These are phyloP conservation scores for Mortierella sp. DNA, from an alignment of 371 early-diverging fungal genomes.

Conservation along the genomic window DNA sequence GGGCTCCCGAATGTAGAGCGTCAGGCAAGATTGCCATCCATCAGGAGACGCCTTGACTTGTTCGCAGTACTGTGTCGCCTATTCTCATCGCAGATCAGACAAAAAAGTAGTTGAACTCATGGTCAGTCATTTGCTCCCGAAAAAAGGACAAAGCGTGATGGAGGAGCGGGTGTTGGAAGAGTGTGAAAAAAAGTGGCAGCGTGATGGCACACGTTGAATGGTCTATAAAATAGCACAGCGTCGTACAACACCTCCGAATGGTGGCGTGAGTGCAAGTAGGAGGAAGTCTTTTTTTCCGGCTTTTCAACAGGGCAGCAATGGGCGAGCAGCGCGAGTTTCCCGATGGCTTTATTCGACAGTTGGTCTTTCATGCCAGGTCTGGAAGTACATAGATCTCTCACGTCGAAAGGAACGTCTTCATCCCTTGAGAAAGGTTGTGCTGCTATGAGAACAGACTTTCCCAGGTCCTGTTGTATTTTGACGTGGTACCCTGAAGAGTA, in stretches of 20 bases:
- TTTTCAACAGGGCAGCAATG: slow-evolving; percentile 2
- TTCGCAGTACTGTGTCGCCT: slow-evolving; percentile 92
- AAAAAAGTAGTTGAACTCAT: neutral
- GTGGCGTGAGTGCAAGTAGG: neutral
- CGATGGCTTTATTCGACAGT: slow-evolving; percentile 15
- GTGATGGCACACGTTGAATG: neutral
- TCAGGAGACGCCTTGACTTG: slow-evolving; percentile 82
- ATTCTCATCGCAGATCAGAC: slow-evolving; percentile 12
- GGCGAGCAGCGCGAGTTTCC: slow-evolving; percentile 10
- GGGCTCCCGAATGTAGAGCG: slow-evolving; percentile 81
- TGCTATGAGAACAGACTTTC: neutral
- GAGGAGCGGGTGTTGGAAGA: neutral
- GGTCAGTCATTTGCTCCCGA: neutral
- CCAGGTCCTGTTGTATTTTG: neutral
- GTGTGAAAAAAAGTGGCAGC: neutral
- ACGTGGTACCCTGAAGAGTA: neutral
- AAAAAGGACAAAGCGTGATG: neutral
- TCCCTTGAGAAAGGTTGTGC: neutral
- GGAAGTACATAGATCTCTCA: neutral
- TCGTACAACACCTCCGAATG: slow-evolving; percentile 12
- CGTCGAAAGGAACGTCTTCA: neutral
- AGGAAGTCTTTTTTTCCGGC: neutral
- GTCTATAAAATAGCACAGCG: neutral
- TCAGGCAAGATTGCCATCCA: slow-evolving; percentile 90
- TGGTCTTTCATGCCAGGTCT: slow-evolving; percentile 14